These are phyloP conservation scores for Malus orientalis DNA, from an alignment of 306 rosid genomes.

Conservation along the genomic window DNA sequence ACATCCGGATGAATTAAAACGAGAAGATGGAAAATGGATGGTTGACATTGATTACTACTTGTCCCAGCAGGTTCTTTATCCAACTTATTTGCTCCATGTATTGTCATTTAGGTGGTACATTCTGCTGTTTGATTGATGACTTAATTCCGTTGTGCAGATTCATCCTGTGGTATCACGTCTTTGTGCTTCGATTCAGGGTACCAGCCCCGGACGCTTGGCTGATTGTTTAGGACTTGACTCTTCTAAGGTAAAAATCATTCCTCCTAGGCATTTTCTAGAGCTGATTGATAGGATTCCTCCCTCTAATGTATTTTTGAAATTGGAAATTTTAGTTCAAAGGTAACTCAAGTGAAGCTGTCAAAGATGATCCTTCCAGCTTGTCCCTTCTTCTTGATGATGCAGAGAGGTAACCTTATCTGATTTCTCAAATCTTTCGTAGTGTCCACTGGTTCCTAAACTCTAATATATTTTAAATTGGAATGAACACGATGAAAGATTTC, in stretches of 20 bases:
- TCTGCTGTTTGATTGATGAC: slow-evolving; percentile 16
- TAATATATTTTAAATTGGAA: neutral
- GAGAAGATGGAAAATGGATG: slow-evolving; percentile 91
- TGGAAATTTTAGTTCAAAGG: slow-evolving; percentile 50
- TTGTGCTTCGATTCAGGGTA: slow-evolving; percentile 92
- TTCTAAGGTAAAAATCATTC: slow-evolving; percentile 52
- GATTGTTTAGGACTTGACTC: slow-evolving; percentile 92
- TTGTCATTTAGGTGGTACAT: neutral
- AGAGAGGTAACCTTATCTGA: slow-evolving; percentile 54
- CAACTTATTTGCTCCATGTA: neutral
- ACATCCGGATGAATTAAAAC: slow-evolving; percentile 93
- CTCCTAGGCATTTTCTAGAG: slow-evolving; percentile 8
- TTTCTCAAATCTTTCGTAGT: neutral
- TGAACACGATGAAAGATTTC: neutral
- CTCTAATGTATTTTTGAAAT: slow-evolving; percentile 8
- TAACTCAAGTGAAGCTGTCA: slow-evolving; percentile 54
- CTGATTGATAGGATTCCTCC: neutral
- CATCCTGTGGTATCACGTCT: slow-evolving; percentile 97
- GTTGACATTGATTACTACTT: slow-evolving; percentile 89
- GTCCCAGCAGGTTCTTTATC: slow-evolving; percentile 67
- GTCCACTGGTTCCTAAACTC: neutral
- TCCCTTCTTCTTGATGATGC: slow-evolving; percentile 54
- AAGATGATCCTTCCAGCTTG: slow-evolving; percentile 51
- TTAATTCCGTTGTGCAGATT: slow-evolving; percentile 43
- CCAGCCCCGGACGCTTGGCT: slow-evolving; percentile 91